A percentile compares a stretch with the other conserved stretches of the same genome.
Evolutionary conservation across 306 rosid genomes (phyloP).

Genomic region (Sesbania bispinosa): DNA sequence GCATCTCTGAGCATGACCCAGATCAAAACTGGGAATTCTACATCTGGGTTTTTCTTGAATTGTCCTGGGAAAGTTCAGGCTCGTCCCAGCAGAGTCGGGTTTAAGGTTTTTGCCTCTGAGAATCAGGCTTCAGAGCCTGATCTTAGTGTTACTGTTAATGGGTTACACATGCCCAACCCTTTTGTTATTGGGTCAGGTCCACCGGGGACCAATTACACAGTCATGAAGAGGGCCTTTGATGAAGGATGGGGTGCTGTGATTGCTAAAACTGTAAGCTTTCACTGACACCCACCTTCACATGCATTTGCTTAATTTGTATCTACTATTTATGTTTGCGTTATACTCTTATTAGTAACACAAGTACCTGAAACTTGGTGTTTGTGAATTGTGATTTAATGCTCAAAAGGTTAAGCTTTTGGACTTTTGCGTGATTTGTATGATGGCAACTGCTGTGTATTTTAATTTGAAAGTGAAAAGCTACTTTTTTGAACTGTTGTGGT

Average conservation of each 20-base stretch:
- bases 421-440: background rate
- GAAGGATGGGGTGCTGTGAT: slow-evolving; percentile 99
- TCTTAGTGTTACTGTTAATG: slow-evolving; percentile 85
- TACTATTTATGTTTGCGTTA: background rate
- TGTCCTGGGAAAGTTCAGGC: slow-evolving; percentile 22
- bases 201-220: slow-evolving; percentile 97
- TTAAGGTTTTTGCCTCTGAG: slow-evolving; percentile 66
- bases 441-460: background rate
- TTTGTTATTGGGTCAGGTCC: slow-evolving; percentile 98
- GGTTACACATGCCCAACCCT: slow-evolving; percentile 86
- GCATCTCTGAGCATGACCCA: slow-evolving; percentile 63
- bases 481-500: background rate
- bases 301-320: background rate
- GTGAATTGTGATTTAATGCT: background rate
- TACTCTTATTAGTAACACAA: background rate
- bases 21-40: slow-evolving; percentile 46
- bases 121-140: slow-evolving; percentile 61
- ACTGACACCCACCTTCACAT: background rate
- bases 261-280: slow-evolving; percentile 83
- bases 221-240: slow-evolving; percentile 96
- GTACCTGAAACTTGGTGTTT: background rate
- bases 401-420: background rate
- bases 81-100: slow-evolving; percentile 52
- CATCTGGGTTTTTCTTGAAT: slow-evolving; percentile 47
- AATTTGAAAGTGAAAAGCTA: background rate